These are phyloP conservation scores for Nasturtium officinale DNA, from an alignment of 345 rosid species.

Conservation along the genomic window DNA sequence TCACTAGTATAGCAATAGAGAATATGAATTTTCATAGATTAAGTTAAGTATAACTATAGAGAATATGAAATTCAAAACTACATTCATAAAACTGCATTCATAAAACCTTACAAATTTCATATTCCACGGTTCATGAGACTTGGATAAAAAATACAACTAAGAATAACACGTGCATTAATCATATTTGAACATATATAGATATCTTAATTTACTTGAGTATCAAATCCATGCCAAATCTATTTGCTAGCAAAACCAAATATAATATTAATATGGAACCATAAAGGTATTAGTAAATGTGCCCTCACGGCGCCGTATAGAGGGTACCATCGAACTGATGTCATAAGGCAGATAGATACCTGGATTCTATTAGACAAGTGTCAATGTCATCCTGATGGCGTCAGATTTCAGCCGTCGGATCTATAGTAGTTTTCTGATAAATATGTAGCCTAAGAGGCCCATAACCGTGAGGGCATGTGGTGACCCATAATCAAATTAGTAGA, in stretches of 20 bases:
- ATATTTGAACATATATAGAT: background rate
- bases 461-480: too few species aligned
- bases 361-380: conserved; percentile 20
- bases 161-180: background rate
- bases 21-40: too few species aligned
- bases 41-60: too few species aligned
- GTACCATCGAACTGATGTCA: conserved; percentile 43
- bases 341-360: conserved; percentile 27
- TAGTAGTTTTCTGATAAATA: too few species aligned
- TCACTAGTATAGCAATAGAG: too few species aligned
- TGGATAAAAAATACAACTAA: too few species aligned
- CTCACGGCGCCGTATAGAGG: conserved; percentile 40
- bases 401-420: conserved; percentile 33
- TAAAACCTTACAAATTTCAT: too few species aligned
- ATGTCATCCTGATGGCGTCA: conserved; percentile 4
- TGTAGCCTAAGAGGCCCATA: too few species aligned
- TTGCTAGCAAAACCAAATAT: background rate
- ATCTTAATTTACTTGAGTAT: background rate
- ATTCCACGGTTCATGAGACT: too few species aligned
- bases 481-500: too few species aligned
- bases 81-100: too few species aligned
- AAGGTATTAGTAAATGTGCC: background rate
- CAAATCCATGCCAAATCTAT: conserved; percentile 6
- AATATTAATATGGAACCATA: background rate
- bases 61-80: too few species aligned